A percentile compares a stretch with the other conserved stretches of the same genome.
Evolutionary conservation across 164 flowering plant genomes (phyloP).

Genomic region (Euptelea pleiosperma): DNA sequence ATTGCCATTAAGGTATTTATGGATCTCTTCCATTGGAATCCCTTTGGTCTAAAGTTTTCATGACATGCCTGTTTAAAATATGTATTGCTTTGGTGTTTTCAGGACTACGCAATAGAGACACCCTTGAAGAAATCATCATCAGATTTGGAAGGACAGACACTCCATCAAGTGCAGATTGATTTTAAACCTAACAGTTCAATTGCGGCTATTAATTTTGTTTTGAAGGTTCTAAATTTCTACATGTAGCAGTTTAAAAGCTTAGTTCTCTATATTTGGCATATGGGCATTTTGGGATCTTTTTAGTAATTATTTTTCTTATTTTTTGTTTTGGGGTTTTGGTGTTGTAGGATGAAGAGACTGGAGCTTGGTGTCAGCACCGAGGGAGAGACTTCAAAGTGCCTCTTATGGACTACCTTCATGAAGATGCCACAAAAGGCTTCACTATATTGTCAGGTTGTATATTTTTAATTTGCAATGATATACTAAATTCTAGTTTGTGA

Average conservation of each 20-base stretch:
- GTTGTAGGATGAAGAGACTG: conserved; percentile 85
- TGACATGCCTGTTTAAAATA: not conserved
- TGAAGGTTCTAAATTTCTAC: conserved; percentile 57
- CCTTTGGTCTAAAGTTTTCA: not conserved
- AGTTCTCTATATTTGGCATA: not conserved
- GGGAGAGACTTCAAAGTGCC: conserved; percentile 87
- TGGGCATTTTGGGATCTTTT: not conserved
- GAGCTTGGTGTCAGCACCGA: conserved; percentile 83
- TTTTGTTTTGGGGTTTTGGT: conserved; percentile 1
- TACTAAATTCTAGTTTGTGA: no score
- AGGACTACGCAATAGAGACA: conserved; percentile 62
- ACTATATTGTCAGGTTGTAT: conserved; percentile 70
- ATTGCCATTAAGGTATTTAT: conserved; percentile 60
- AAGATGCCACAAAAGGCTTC: conserved; percentile 47
- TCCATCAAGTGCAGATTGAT: conserved; percentile 61
- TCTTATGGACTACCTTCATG: conserved; percentile 43
- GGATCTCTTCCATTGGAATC: not conserved
- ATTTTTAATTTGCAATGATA: not conserved
- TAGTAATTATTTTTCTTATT: conserved; percentile 5
- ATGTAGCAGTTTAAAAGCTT: conserved; percentile 5
- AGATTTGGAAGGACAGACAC: conserved; percentile 31
- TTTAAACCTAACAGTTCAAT: conserved; percentile 39
- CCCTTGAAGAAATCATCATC: conserved; percentile 52
- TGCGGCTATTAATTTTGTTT: conserved; percentile 85
- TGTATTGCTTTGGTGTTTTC: not conserved